A percentile compares a stretch with the other conserved stretches of the same genome.
Conservation (phyloP, 2,329 filamentous ascomycete genomes). For the Xenosphaeropsis pyriputrescens region DNA sequence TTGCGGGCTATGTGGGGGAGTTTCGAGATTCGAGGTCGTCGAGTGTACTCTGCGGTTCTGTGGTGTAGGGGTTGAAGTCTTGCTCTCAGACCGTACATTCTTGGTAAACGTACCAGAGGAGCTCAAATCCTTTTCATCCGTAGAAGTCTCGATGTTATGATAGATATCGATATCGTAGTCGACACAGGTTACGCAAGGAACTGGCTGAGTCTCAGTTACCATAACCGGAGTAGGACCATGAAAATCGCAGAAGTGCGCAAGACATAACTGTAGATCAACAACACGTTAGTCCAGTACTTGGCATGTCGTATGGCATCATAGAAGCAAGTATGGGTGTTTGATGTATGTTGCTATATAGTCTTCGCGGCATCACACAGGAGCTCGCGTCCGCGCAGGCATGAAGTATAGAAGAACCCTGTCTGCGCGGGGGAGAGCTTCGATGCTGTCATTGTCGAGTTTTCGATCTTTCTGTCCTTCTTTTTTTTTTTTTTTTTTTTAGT, state of each 20-base stretch:
- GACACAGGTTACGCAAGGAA: constrained; percentile 43
- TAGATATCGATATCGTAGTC: constrained; percentile 19
- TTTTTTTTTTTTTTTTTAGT: not conserved
- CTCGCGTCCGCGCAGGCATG: constrained; percentile 5
- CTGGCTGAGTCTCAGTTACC: constrained; percentile 52
- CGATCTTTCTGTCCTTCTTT: too few species aligned
- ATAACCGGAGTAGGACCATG: constrained; percentile 56
- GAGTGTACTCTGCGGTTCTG: constrained; percentile 14
- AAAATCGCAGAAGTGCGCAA: constrained; percentile 57
- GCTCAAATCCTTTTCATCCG: not conserved
- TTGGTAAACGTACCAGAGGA: not conserved
- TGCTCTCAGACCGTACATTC: constrained; percentile 2
- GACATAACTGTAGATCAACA: constrained; percentile 36
- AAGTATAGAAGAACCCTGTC: constrained; percentile 1
- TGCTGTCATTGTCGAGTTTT: not conserved
- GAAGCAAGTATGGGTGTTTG: constrained; percentile 2
- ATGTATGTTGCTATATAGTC: constrained; percentile 5
- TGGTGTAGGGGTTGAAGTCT: constrained; percentile 4
- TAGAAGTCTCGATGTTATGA: constrained; percentile 2
- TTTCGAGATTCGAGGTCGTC: constrained; percentile 27
- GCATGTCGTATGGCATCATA: constrained; percentile 1
- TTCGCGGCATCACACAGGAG: constrained; percentile 4
- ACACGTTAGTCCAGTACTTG: constrained; percentile 1
- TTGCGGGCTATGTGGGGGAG: constrained; percentile 41
- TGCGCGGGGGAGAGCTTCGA: not conserved